Evolutionary conservation across 1,284 basidiomycete genomes (phyloP), one percentile per base, ranked within the genome.

Genomic region (Papiliotrema laurentii): DNA sequence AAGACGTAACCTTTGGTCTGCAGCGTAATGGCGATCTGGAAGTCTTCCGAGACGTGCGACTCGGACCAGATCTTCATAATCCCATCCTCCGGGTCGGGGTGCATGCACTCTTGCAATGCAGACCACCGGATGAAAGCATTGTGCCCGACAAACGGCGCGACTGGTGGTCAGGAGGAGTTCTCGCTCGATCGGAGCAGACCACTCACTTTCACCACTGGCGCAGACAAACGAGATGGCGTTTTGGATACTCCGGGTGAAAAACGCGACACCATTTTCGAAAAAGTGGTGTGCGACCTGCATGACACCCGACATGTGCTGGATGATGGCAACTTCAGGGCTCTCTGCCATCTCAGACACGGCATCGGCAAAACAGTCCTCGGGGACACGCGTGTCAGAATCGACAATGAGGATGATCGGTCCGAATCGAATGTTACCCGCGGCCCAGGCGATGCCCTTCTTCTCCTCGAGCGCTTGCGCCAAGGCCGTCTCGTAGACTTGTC

Each of bases 61-160:
- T 90, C 87, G 19, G 64, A 66, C 89, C 89, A 91, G 47, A 87
- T 82, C 76, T 89, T 89, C 64, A 77, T 79, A 51, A 79, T 65
- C 1, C 79, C 80, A 59, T 87, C 85, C 11, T 77, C 81, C 6
- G 73, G 68, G 59, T 89, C 87, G 40, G 84, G 69, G 59, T 87
- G 87, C 9, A 84, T 79, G 2, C 83, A 85, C 51, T 90, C 88
- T 64, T 92, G 89, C 10, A 90, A 75, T 2, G 88, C 89, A 10
- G 79, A 79, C 89, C 89, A 91, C n/a, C 88, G 81, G 31, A 91
- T 75, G 75, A 89, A 90, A 2, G 87, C 88, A 53, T 91, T 90
- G 71, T 91, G 89, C 0, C 89, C 89, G 53, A 91, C 86, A 61
- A 90, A 90, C 1, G 87, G 87, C 0, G 88, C 63, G 40, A 66